Conservation (phyloP, 495 filamentous ascomycete genomes). For the Trypethelium eluteriae region DNA sequence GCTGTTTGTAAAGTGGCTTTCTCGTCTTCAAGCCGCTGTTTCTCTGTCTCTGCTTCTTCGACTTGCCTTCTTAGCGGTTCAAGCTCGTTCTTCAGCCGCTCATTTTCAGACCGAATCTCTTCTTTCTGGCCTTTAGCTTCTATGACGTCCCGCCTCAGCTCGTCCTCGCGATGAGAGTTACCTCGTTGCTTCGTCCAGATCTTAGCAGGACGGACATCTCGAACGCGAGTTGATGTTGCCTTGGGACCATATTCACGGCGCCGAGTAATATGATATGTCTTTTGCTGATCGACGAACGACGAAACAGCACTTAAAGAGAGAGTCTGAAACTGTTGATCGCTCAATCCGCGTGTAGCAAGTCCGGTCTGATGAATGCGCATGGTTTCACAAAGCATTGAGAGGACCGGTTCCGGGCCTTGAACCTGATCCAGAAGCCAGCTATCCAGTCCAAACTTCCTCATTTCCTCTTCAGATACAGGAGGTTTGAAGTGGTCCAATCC, state of each 20-base stretch:
- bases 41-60: constrained; percentile 37
- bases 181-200: constrained; percentile 74
- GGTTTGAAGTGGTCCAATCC: constrained; percentile 45
- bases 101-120: constrained; percentile 12
- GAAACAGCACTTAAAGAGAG: constrained; percentile 48
- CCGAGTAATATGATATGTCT: constrained; percentile 51
- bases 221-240: constrained; percentile 58
- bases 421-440: constrained; percentile 71
- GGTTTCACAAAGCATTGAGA: constrained; percentile 76
- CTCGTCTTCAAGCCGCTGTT: constrained; percentile 42
- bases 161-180: constrained; percentile 52
- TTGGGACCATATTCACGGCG: constrained; percentile 66
- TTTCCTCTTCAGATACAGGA: constrained; percentile 45
- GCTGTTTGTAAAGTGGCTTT: constrained; percentile 54
- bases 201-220: constrained; percentile 45
- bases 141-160: constrained; percentile 40
- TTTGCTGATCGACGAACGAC: constrained; percentile 57
- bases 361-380: constrained; percentile 58
- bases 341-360: constrained; percentile 54
- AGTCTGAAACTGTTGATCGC: constrained; percentile 52
- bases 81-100: constrained; percentile 23
- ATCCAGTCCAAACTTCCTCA: constrained; percentile 60
- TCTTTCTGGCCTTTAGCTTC: constrained; percentile 36
- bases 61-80: constrained; percentile 9
- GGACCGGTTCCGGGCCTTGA: constrained; percentile 71